Evolutionary conservation across 345 rosid species (phyloP).

Genomic region (sweet orange (Citrus sinensis)): DNA sequence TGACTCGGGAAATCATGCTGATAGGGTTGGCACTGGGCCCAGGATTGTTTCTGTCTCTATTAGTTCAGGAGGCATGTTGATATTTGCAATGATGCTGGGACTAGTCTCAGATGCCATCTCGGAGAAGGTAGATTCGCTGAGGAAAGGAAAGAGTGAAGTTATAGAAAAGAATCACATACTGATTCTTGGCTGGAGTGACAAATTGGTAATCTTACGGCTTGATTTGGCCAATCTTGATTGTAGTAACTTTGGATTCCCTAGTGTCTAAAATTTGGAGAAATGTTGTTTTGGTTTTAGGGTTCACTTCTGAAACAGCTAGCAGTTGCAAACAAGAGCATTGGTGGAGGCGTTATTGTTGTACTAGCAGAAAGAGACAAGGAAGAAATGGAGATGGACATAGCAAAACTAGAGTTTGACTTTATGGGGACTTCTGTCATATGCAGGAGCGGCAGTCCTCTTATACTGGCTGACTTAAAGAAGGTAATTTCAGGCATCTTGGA

Average conservation of each 20-base stretch:
- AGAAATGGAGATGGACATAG: conserved; percentile 90
- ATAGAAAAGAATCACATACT: conserved; percentile 80
- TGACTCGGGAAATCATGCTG: conserved; percentile 89
- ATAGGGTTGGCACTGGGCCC: conserved; percentile 70
- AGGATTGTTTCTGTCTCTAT: conserved; percentile 86
- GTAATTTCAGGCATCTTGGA: conserved; percentile 22
- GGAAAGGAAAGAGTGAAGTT: conserved; percentile 94
- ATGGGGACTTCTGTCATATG: conserved; percentile 94
- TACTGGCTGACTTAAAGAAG: conserved; percentile 86
- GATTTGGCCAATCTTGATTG: neutral
- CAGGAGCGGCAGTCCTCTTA: conserved; percentile 91
- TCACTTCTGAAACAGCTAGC: conserved; percentile 93
- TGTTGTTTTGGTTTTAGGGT: conserved; percentile 49
- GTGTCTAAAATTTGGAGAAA: neutral
- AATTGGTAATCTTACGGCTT: conserved; percentile 50
- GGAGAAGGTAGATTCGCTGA: conserved; percentile 86
- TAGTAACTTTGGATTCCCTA: neutral
- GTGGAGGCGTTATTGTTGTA: conserved; percentile 87
- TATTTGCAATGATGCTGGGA: conserved; percentile 95
- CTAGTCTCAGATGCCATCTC: conserved; percentile 90
- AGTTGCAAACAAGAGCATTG: conserved; percentile 87
- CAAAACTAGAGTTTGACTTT: conserved; percentile 82
- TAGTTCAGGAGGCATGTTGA: conserved; percentile 93
- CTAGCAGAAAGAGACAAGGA: conserved; percentile 92
- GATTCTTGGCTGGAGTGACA: conserved; percentile 96